Evolutionary conservation across 1,139 yeast species (phyloP).

Genomic region (Meyerozyma guilliermondii): DNA sequence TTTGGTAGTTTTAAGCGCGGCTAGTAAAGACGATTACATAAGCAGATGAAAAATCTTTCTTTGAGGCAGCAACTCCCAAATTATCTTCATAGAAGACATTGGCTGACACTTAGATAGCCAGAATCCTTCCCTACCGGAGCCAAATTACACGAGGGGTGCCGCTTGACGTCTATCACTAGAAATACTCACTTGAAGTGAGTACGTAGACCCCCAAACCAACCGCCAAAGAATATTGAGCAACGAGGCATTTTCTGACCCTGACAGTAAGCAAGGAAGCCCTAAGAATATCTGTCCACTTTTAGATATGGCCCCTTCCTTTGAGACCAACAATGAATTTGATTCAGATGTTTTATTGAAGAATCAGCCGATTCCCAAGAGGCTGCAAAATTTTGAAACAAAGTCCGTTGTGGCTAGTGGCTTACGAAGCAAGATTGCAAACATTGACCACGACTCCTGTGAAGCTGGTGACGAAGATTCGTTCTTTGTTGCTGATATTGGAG

Average conservation of each 20-base stretch:
- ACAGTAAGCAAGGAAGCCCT: background rate
- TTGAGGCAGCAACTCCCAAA: background rate
- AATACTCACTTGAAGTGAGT: slow-evolving; percentile 34
- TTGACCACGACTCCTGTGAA: slow-evolving; percentile 58
- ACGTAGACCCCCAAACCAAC: slow-evolving; percentile 7
- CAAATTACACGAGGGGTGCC: slow-evolving; percentile 43
- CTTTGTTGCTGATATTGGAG: slow-evolving; percentile 81
- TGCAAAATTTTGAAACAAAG: slow-evolving; percentile 8
- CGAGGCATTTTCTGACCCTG: slow-evolving; percentile 4
- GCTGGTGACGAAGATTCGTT: slow-evolving; percentile 85
- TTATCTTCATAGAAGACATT: background rate
- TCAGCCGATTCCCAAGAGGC: slow-evolving; percentile 4
- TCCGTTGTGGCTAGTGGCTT: slow-evolving; percentile 27
- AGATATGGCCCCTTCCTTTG: slow-evolving; percentile 27
- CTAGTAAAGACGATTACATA: background rate
- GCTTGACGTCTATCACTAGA: slow-evolving; percentile 34
- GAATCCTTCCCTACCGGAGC: slow-evolving; percentile 3
- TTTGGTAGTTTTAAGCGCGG: no score
- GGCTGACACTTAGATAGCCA: slow-evolving; percentile 1
- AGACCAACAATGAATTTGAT: slow-evolving; percentile 4
- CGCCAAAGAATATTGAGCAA: slow-evolving; percentile 3
- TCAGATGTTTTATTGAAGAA: background rate
- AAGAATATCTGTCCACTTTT: background rate
- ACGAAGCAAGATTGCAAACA: slow-evolving; percentile 31
- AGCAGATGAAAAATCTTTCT: background rate